These are phyloP conservation scores for Fusarium sp. DNA, from an alignment of 2,329 filamentous ascomycete genomes.

Conservation along the genomic window DNA sequence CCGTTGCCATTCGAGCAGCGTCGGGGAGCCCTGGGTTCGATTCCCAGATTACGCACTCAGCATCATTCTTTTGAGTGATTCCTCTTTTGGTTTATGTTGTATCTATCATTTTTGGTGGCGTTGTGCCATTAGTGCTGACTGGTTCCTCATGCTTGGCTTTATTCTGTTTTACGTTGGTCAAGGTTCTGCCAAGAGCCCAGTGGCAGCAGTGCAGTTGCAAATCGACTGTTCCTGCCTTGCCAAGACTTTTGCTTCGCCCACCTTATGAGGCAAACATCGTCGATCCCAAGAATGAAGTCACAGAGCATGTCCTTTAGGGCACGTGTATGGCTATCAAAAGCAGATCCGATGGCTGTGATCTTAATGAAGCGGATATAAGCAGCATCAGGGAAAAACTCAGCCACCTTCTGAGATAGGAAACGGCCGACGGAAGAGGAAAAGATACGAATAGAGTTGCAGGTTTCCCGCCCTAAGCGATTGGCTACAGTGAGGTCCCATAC, in stretches of 20 bases:
- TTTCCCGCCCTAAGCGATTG: constrained; percentile 3
- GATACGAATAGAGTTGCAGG: constrained; percentile 5
- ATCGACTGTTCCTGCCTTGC: not conserved
- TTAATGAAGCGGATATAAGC: not conserved
- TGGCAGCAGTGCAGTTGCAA: not conserved
- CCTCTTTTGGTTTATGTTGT: not conserved
- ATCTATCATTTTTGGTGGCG: not conserved
- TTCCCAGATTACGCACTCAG: constrained; percentile 16
- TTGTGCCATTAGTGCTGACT: not conserved
- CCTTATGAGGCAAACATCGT: not conserved
- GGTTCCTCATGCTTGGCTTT: no score
- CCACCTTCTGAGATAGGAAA: not conserved
- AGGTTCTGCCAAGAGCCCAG: not conserved
- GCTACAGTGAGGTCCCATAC: not conserved
- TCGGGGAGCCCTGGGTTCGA: constrained; percentile 24
- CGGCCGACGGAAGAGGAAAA: not conserved
- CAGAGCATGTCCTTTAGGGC: not conserved
- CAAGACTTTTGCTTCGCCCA: not conserved
- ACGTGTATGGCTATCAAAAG: not conserved
- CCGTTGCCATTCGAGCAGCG: constrained; percentile 17
- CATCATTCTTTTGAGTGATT: rapidly evolving
- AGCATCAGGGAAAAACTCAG: not conserved
- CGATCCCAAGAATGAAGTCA: constrained; percentile 2
- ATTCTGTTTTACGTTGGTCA: not conserved
- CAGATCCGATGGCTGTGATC: not conserved